Percentiles rank a stretch among this genome's conserved stretches.
Conservation (phyloP, 371 early-diverging fungal genomes). For the Chytridium lagenaria region DNA sequence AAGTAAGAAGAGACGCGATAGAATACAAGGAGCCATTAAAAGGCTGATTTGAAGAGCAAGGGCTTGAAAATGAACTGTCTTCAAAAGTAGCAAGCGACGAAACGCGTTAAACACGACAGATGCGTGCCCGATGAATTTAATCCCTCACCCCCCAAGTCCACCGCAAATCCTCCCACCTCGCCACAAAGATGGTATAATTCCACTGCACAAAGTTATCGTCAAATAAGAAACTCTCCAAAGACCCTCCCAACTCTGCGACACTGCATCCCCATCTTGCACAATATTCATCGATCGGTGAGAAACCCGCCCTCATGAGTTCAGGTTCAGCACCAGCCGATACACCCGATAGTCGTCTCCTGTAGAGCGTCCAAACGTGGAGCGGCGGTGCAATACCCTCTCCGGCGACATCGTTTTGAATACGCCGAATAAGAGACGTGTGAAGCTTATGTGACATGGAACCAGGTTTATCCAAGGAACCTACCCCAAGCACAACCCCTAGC, state of each 20-base stretch:
- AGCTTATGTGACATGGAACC: slow-evolving; percentile 7
- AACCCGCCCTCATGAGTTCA: slow-evolving; percentile 4
- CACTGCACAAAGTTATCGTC: slow-evolving; percentile 7
- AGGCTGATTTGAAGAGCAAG: no score
- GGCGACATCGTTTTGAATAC: background rate
- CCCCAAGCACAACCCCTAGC: background rate
- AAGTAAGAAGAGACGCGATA: no score
- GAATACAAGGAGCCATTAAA: no score
- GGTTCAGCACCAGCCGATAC: background rate
- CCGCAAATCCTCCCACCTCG: slow-evolving; percentile 1
- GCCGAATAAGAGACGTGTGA: background rate
- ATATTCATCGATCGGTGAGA: background rate
- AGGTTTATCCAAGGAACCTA: background rate
- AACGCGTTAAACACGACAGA: background rate
- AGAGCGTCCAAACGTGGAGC: slow-evolving; percentile 7
- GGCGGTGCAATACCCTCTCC: background rate
- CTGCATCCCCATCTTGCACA: background rate
- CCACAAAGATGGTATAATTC: background rate
- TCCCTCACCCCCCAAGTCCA: slow-evolving; percentile 11
- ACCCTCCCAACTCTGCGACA: background rate
- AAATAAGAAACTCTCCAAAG: background rate
- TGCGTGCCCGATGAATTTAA: background rate
- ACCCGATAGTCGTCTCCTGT: background rate
- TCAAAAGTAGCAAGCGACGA: no score
- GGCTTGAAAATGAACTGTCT: no score